Percentiles rank a stretch among this genome's conserved stretches.
phyloP scores from a whole-genome alignment of 1,284 basidiomycete species.

The Rhizopogon parksii region DNA sequence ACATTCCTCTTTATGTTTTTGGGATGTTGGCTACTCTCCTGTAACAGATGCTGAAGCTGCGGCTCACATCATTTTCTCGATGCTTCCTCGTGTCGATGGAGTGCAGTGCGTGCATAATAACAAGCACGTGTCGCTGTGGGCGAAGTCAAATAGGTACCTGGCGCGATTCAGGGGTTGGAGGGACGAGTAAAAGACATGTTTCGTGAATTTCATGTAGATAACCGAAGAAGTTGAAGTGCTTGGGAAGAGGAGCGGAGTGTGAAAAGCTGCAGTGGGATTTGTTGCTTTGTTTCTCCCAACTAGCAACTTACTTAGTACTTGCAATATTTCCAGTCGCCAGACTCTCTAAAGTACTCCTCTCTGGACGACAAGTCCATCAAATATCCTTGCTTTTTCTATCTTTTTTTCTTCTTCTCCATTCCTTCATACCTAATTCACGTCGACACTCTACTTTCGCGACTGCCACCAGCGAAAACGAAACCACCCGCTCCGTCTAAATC shows the following conservation, averaged over 20 bases:
- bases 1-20: neutral
- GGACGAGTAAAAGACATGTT: too few relatives aligned
- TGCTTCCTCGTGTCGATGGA: too few relatives aligned
- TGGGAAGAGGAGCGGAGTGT: constrained; percentile 34
- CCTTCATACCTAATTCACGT: constrained; percentile 29
- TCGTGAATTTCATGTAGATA: too few relatives aligned
- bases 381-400: constrained; percentile 29
- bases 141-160: too few relatives aligned
- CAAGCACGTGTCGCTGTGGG: too few relatives aligned
- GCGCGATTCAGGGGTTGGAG: too few relatives aligned
- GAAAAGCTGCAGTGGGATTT: constrained; percentile 28
- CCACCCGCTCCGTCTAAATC: constrained; percentile 11
- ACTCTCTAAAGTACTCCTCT: constrained; percentile 26
- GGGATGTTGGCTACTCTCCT: neutral
- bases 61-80: too few relatives aligned
- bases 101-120: too few relatives aligned
- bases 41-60: neutral
- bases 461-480: constrained; percentile 26
- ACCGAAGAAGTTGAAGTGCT: neutral
- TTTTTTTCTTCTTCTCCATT: constrained; percentile 15
- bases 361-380: constrained; percentile 24
- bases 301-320: constrained; percentile 44
- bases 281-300: constrained; percentile 33
- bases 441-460: constrained; percentile 19
- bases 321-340: constrained; percentile 32